Base-by-base conservation (phyloP, 306 rosid genomes). In the Trifolium fragiferum region DNA sequence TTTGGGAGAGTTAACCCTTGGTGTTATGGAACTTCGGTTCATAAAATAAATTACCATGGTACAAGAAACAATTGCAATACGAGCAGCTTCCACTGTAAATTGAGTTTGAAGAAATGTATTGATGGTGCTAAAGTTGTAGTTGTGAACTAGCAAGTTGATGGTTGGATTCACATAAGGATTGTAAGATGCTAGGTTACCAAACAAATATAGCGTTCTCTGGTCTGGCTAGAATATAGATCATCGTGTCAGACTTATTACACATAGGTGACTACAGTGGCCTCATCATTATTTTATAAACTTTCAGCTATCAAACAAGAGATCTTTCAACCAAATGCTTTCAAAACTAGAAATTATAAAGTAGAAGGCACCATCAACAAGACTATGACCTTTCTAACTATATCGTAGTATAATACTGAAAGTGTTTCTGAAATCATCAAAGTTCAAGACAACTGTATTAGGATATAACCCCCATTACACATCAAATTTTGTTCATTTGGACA, bases 241-340 rank as follows among this genome's bases (percentile, higher is more conserved):
- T 40, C 57, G 64, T 68, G 66, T 70, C 19, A 66, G 69, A 58
- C 68, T 49, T 59, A 66, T 68, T 78, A 87, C 90, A 87, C 80
- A 86, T 35, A 60, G 82, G 82, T 21, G 67, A 68, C 80, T 82
- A 86, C 59, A 78, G 71, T 3, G 83, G 83, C 66, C 80, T 88
- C 73, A 64, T 76, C 64, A 72, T 79, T 60, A 35, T 75, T 81
- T 65, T 49, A 85, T 6, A 78, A 65, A 79, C 78, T 80, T 53
- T 86, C 87, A 69, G 78, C 73, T 73, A 64, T 75, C 68, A 81
- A 55, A 10, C 73, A 66, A 66, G 86, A 80, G 76, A 84, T 80
- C 44, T 87, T 81, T 67, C 47, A 82, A 40, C 57, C 73, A 51
- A 25, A 43, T 47, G 81, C 82, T 79, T 80, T 75, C 57, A 55